phyloP scores from a whole-genome alignment of 495 filamentous ascomycete species.

The Neurospora tetraspora region DNA sequence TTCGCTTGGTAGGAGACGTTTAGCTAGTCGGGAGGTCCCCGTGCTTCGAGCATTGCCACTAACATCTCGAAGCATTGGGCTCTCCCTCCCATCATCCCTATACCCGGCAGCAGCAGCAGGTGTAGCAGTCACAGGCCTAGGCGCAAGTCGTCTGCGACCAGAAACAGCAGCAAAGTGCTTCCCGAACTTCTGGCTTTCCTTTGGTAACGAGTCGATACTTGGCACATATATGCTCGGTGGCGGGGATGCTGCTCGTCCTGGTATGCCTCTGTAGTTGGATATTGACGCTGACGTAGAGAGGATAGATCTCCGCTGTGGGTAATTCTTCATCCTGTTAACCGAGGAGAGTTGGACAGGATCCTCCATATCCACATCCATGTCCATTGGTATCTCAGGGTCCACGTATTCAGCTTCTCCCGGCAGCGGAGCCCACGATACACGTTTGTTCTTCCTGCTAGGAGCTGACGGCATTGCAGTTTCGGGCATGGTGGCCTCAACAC shows the following conservation, averaged over 20 bases:
- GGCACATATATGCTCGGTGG: constrained; percentile 7
- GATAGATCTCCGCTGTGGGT: neutral
- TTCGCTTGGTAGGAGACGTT: constrained; percentile 26
- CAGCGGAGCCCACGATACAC: constrained; percentile 20
- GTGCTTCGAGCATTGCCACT: neutral
- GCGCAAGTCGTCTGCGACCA: constrained; percentile 1
- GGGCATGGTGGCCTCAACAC: neutral
- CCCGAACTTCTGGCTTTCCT: constrained; percentile 13
- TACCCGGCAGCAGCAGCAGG: too few species aligned
- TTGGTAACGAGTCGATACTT: constrained; percentile 1
- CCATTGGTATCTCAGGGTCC: neutral
- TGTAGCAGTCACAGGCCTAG: neutral
- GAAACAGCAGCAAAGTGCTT: constrained; percentile 30
- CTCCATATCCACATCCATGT: neutral
- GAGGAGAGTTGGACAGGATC: neutral
- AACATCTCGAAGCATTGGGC: neutral
- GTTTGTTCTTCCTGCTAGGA: constrained; percentile 11
- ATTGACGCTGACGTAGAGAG: neutral
- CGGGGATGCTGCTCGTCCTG: constrained; percentile 13
- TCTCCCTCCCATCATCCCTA: too few species aligned
- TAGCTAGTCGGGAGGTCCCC: neutral
- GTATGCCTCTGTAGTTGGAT: neutral
- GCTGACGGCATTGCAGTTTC: neutral
- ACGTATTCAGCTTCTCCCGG: constrained; percentile 10
- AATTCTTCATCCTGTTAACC: neutral